A percentile compares a stretch with the other conserved stretches of the same genome.
Conservation (phyloP, 2,329 filamentous ascomycete species). For the Lasiodiplodia sp. region DNA sequence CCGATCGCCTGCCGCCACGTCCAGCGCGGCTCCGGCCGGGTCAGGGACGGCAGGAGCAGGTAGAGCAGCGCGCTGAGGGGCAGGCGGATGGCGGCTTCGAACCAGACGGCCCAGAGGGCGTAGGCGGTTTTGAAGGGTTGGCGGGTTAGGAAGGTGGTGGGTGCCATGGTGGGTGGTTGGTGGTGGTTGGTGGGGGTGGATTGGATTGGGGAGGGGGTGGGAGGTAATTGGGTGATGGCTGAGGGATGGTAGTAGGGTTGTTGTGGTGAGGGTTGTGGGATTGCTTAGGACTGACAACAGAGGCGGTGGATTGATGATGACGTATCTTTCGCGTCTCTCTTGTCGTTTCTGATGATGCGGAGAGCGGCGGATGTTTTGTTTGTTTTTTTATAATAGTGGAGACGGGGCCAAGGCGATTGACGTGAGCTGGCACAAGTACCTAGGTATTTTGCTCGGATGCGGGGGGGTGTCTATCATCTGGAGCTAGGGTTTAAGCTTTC, state of each 20-base stretch:
- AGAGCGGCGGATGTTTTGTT: background rate
- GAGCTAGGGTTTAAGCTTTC: background rate
- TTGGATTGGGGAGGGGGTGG: background rate
- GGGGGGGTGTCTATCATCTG: background rate
- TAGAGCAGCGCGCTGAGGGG: slow-evolving; percentile 52
- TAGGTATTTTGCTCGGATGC: background rate
- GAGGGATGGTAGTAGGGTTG: background rate
- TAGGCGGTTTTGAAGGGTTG: slow-evolving; percentile 53
- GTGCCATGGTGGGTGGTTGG: background rate
- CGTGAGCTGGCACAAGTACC: background rate
- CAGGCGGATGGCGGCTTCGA: slow-evolving; percentile 41
- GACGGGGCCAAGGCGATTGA: background rate
- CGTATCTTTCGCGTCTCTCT: background rate
- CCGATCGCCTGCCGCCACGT: slow-evolving; percentile 48
- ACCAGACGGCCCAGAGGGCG: slow-evolving; percentile 43
- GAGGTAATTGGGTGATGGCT: background rate
- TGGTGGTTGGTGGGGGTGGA: background rate
- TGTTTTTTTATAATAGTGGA: background rate
- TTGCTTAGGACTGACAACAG: background rate
- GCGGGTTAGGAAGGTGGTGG: slow-evolving; percentile 34
- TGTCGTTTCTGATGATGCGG: background rate
- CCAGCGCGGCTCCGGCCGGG: slow-evolving; percentile 50
- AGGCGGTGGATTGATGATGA: background rate
- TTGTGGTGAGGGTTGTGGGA: background rate
- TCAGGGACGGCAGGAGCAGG: slow-evolving; percentile 38